Evolutionary conservation across 345 rosid genomes (phyloP), one percentile per base, ranked within the genome.

Genomic region (Euphorbia lathyris): DNA sequence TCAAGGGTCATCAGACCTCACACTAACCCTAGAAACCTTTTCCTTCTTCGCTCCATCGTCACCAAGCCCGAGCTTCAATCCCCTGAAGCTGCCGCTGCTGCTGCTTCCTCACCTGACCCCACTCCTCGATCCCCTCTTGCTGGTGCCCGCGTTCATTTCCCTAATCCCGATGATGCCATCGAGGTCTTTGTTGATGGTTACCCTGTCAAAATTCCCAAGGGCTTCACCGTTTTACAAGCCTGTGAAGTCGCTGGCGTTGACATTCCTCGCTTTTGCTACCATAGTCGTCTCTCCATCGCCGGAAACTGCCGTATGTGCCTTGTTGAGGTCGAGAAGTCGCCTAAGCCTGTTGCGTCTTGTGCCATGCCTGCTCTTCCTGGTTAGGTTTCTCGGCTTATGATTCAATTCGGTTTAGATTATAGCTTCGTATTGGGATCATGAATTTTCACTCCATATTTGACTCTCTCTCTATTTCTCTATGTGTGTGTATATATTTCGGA

Each of bases 321-420:
- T 42, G 98, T 95, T 14, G 99, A 95, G 87, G 99, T 95, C 9
- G 99, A 92, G 90, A 95, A 95, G 63, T 92, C 98, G 10, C 99
- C 99, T 9, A 95, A 95, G 82, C 99, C 99, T 12, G 99, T 95
- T 0, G 99, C 99, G 0, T 95, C 99, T 0, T 95, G 99, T 65
- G 99, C 99, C 68, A 95, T 95, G 99, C 99, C 99, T 0, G 99
- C 99, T 3, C 98, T 95, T 73, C 99, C 99, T 0, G 98, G 99
- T 94, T 69, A 64, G 85, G 19, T 26, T 43, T 34, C 40, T 20
- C 9, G 7, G 9, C 19, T 17, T 27, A 40, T 40, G 11, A 4
- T 23, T 22, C 2, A n/a, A 0, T 42, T 38, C 0, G 4, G 7
- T 10, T 9, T 16, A 5, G 4, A 11, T 22, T 62, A 52, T 36